Base-by-base conservation (phyloP, 176 grass and related monocot genomes). In the Aegilops bicornis region DNA sequence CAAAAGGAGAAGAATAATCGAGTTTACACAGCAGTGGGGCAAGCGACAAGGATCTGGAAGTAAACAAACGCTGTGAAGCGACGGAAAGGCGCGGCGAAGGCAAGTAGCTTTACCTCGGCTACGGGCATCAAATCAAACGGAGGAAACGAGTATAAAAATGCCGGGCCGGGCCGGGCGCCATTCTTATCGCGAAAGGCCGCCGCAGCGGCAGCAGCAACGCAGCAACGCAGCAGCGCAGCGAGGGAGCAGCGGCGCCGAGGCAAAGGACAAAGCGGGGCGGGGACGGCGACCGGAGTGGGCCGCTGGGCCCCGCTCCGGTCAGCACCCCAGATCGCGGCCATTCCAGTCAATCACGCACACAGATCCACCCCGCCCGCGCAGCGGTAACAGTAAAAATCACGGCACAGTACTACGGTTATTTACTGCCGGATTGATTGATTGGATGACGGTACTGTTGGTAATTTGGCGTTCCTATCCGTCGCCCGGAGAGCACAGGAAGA, bases 211-310 rank as follows among this genome's bases (percentile, higher is more conserved):
- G 42, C 42, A 0, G 13, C 35, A 13, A 33, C 32, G 42, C 42
- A 0, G 13, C 35, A 13, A 33, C 32, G 69, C 70, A 25, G 42
- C 70, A 59, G 20, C 27, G 13, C 35, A 13, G 20, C 9, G 37
- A 10, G 35, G 70, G 70, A 45, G 77, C 64, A 42, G 42, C 50
- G 16, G 50, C 50, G 16, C 6, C 22, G 69, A 5, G 69, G 54
- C 7, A 75, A 76, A 83, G 80, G 80, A 88, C 80, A 61, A 62
- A 6, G 13, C 6, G 24, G 9, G 59, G 9, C 43, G 63, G 76
- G 4, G 64, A 61, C 48, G 69, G 60, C 40, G 65, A 27, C 67
- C 39, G 11, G n/a, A 59, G 64, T 33, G 19, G 19, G 24, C 37
- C 48, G 23, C 73, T 74, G 79, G 79, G 86, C 74, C 73, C 72